Conservation (phyloP, 78 protist genomes). For the Isochrysis galbana region DNA sequence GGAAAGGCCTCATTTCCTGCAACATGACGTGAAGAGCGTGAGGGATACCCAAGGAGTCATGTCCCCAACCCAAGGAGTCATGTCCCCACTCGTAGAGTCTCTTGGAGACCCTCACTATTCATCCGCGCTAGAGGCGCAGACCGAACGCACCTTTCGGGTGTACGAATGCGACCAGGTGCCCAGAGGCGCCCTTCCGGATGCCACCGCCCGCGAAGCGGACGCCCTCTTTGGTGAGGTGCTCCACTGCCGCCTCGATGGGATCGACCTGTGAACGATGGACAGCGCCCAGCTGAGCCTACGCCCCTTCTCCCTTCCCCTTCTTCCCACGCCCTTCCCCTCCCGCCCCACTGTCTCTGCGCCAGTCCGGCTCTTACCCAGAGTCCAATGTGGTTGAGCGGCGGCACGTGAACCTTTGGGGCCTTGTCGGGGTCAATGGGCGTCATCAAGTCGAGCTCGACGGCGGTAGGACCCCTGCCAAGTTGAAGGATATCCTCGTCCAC, state of each 20-base stretch:
- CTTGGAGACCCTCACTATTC: no score
- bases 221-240: not conserved
- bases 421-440: not conserved
- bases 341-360: not conserved
- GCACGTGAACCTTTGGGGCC: conserved; percentile 37
- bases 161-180: conserved; percentile 14
- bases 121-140: no score
- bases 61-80: no score
- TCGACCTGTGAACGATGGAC: not conserved
- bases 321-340: not conserved
- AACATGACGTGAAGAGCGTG: no score
- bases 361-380: conserved; percentile 10
- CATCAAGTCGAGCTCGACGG: conserved; percentile 50
- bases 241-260: conserved; percentile 4
- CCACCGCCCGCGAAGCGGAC: conserved; percentile 13
- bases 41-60: no score
- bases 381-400: conserved; percentile 47
- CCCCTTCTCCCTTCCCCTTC: not conserved
- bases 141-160: conserved; percentile 9
- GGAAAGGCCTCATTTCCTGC: not conserved
- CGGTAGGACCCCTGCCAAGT: conserved; percentile 16
- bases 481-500: conserved; percentile 37
- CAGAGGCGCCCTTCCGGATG: conserved; percentile 9
- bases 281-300: not conserved
- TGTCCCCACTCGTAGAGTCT: no score